Evolutionary conservation across 352 stramenopile species (phyloP).

Genomic region (Thalassiosira pacifica): DNA sequence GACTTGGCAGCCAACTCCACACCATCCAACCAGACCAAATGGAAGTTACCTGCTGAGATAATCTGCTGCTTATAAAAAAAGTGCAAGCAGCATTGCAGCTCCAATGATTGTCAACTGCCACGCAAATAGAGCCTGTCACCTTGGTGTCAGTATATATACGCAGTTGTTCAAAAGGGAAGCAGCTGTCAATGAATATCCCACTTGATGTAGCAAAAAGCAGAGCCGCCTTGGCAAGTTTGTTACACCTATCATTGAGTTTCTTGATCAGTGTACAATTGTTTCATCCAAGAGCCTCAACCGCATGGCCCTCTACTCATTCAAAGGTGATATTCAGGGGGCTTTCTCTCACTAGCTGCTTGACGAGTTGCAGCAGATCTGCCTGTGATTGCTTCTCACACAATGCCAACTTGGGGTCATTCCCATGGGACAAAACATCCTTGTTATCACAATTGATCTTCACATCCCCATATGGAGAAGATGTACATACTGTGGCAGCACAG

Average conservation of each 20-base stretch:
- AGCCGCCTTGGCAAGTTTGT: constrained; percentile 19
- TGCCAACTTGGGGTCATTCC: constrained; percentile 4
- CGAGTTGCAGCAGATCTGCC: neutral
- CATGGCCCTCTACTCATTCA: constrained; percentile 20
- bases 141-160: no score
- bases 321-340: neutral
- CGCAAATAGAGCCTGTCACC: neutral
- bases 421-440: no score
- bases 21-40: constrained; percentile 43
- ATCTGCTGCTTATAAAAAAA: constrained; percentile 5
- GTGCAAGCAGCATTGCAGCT: neutral
- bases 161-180: no score
- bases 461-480: no score
- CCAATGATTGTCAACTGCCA: constrained; percentile 12
- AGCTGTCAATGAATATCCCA: no score
- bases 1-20: neutral
- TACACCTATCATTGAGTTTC: constrained; percentile 14
- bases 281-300: neutral
- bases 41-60: neutral
- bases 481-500: no score
- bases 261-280: neutral
- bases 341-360: neutral
- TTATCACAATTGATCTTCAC: no score
- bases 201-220: no score
- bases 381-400: constrained; percentile 12